Evolutionary conservation across 495 filamentous ascomycete genomes (phyloP), one percentile per base, ranked within the genome.

Genomic region (Pyronema omphalodes): DNA sequence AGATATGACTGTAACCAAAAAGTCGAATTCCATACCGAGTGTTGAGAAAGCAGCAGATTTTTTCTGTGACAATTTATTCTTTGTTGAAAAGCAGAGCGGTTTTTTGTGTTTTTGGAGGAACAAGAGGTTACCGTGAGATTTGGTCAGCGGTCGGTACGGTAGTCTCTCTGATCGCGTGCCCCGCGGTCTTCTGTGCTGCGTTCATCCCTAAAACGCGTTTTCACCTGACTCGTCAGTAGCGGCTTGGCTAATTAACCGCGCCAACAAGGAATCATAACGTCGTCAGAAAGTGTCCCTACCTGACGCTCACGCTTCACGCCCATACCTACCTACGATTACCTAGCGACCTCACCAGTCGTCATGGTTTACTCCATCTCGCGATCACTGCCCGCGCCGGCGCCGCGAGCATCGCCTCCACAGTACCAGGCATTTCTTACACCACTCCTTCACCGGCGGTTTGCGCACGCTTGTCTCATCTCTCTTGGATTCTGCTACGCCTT

Each of bases 361-460:
- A 65, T 65, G 62, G 58, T 65, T 44, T 58, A 55, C 9, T 65
- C 62, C 49, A 65, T 65, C 54, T 58, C 62, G 29, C 58, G 62
- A 54, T 65, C 62, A 48, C 62, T 61, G 46, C 62, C 62, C 7
- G 55, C 58, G 7, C 56, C 62, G 15, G 55, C 54, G n/a, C 41
- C 45, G 29, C 53, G 62, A 49, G 53, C 56, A 36, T 34, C 55
- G 34, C 62, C 62, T n/a, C 58, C 59, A 6, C 76, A 76, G 40
- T 95, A 94, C 65, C 80, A 88, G 71, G 84, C 93, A 63, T 88
- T 93, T 67, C 69, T 96, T 54, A 94, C 89, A 39, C 88, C 91
- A 36, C 76, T 84, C 40, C 70, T 96, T 51, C 91, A 98, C 66
- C 75, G 85, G 58, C 75, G 87, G 55, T 96, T 95, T 71, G 79